Evolutionary conservation across 257 asterid species (phyloP), one percentile per base, ranked within the genome.

Genomic region (Scutellaria baicalensis): DNA sequence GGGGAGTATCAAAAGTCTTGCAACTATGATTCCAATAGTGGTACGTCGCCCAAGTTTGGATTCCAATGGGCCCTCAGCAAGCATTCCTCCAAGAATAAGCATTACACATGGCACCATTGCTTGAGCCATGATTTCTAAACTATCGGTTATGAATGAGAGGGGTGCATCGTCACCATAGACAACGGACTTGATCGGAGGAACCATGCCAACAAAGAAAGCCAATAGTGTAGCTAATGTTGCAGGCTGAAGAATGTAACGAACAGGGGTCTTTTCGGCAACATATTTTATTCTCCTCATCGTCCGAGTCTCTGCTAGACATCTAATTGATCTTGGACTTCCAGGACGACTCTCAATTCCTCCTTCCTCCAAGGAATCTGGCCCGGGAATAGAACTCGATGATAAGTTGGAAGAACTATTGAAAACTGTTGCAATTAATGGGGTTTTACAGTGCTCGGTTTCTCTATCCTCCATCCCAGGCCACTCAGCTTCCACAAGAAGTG

Each of bases 391-490:
- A 63, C 56, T 77, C 27, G 71, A 75, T 0, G 96, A 86, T n/a
- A 70, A 39, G 38, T 59, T 79, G 1, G 95, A 85, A 0, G 39
- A 56, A 70, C 75, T 74, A 0, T 76, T 78, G 64, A 93, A 93
- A 47, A 91, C 75, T 57, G 82, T 76, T 0, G 97, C 97, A 9
- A 93, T 89, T 12, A 93, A 67, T 10, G 97, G 97, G 0, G 92
- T 86, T 50, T 89, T 93, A 75, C 99, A 87, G 55, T 93, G 79
- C 85, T 71, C 94, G 0, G 92, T 91, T 76, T 91, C 99, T 56
- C 80, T 78, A 54, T 89, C 97, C 71, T 89, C 95, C 91, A 93
- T 91, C 63, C 99, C 99, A 1, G 99, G 97, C 97, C 99, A 93
- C 75, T 93, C 99, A 1, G 99, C 99, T 79, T 93, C 96, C 35